Evolutionary conservation across 2,329 filamentous ascomycete genomes (phyloP).

Genomic region (Botrytis deweyae): DNA sequence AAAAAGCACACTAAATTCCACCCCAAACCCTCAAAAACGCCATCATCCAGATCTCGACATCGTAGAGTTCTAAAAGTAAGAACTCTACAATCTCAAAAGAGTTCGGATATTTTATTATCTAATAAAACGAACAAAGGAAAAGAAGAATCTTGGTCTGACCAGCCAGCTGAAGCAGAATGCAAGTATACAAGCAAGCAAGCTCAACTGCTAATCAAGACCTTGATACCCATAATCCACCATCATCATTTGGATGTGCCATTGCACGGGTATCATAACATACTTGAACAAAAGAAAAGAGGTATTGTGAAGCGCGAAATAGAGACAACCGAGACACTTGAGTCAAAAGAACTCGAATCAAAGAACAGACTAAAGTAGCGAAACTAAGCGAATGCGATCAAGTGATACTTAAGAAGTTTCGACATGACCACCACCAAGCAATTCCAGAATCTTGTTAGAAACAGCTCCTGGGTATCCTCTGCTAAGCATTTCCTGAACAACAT

Average conservation of each 20-base stretch:
- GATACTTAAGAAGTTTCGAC: slow-evolving; percentile 27
- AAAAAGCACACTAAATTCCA: not conserved
- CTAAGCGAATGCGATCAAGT: not conserved
- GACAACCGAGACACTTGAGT: slow-evolving; percentile 27
- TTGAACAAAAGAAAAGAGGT: slow-evolving; percentile 34
- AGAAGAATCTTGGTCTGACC: slow-evolving; percentile 5
- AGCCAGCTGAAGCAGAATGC: slow-evolving; percentile 17
- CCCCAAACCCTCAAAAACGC: slow-evolving; percentile 3
- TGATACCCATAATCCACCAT: slow-evolving; percentile 33
- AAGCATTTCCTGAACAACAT: slow-evolving; percentile 85
- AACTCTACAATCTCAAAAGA: slow-evolving; percentile 33
- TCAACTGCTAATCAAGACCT: slow-evolving; percentile 13
- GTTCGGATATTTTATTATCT: slow-evolving; percentile 20
- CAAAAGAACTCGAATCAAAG: slow-evolving; percentile 24
- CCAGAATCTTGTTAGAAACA: slow-evolving; percentile 89
- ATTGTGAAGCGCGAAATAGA: slow-evolving; percentile 26
- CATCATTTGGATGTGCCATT: slow-evolving; percentile 32
- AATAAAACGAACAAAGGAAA: slow-evolving; percentile 24
- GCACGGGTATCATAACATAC: slow-evolving; percentile 37
- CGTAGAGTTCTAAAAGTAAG: slow-evolving; percentile 27
- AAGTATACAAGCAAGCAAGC: not conserved
- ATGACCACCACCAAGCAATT: slow-evolving; percentile 68
- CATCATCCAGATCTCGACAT: slow-evolving; percentile 32
- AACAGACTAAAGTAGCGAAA: not conserved
- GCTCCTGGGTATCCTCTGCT: slow-evolving; percentile 86